These are phyloP conservation scores for Colletotrichum somersetense DNA, from an alignment of 2,329 filamentous ascomycete genomes.

Conservation along the genomic window DNA sequence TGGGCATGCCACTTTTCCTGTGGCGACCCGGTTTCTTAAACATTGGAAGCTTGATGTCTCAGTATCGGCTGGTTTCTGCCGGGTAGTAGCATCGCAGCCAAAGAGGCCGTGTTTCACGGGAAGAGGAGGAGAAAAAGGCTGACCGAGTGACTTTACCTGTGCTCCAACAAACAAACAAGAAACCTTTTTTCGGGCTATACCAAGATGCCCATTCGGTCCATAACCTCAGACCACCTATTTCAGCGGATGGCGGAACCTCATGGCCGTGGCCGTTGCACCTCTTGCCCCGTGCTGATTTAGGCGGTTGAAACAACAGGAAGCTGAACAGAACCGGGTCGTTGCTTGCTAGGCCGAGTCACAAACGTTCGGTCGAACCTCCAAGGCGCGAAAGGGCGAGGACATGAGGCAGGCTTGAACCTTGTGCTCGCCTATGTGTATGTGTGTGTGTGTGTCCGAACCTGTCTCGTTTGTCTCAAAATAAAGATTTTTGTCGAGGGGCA, in stretches of 20 bases:
- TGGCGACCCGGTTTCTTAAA: neutral
- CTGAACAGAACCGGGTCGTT: neutral
- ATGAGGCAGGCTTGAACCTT: constrained; percentile 7
- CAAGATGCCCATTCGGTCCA: neutral
- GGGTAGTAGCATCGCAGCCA: constrained; percentile 8
- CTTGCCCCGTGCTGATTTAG: neutral
- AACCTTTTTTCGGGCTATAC: neutral
- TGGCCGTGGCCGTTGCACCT: neutral
- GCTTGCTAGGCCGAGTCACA: neutral
- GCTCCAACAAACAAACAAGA: neutral
- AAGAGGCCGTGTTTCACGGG: constrained; percentile 13
- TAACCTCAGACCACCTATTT: neutral
- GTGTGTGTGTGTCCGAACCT: constrained; percentile 6
- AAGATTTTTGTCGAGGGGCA: neutral
- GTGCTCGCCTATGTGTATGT: neutral
- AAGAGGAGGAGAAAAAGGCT: neutral
- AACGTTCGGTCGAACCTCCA: constrained; percentile 18
- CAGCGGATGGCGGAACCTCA: neutral
- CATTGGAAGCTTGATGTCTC: constrained; percentile 5
- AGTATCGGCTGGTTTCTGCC: constrained; percentile 25
- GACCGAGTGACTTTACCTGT: neutral
- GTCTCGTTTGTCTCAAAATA: constrained; percentile 7
- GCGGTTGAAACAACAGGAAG: neutral
- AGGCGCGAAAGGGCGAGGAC: constrained; percentile 12
- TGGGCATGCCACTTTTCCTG: neutral